Percentiles rank a stretch among this genome's conserved stretches.
Conservation (phyloP, 2,329 filamentous ascomycete species). For the Botrytis fragariae region DNA sequence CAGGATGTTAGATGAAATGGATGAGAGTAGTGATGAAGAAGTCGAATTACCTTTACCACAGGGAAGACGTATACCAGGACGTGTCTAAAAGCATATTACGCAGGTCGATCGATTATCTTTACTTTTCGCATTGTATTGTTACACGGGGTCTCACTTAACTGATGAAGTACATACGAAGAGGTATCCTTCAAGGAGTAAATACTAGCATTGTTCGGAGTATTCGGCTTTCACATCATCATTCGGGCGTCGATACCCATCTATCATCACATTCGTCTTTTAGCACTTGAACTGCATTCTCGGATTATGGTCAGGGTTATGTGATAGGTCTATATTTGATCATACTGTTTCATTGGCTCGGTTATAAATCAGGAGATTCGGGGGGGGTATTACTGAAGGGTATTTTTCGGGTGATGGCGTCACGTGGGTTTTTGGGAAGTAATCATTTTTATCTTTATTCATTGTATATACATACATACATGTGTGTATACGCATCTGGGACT, state of each 20-base stretch:
- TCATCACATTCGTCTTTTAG: background rate
- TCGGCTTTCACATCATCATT: slow-evolving; percentile 1
- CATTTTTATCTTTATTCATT: background rate
- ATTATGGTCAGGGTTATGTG: background rate
- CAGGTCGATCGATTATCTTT: background rate
- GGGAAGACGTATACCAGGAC: slow-evolving; percentile 30
- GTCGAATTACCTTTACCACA: slow-evolving; percentile 36
- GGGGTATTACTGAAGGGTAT: background rate
- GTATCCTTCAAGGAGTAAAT: slow-evolving; percentile 5
- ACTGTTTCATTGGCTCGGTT: background rate
- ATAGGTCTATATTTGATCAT: background rate
- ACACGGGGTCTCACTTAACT: background rate
- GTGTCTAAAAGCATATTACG: slow-evolving; percentile 18
- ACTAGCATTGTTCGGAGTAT: slow-evolving; percentile 10
- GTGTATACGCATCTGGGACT: background rate
- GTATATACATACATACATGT: background rate
- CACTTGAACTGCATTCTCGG: background rate
- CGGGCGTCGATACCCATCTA: background rate
- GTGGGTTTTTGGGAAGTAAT: background rate
- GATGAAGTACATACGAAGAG: background rate
- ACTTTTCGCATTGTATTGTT: background rate
- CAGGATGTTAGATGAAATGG: slow-evolving; percentile 38
- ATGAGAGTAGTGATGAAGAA: slow-evolving; percentile 40
- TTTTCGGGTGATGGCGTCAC: background rate
- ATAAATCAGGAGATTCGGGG: background rate